Base-by-base conservation (phyloP, 345 rosid species). In the Populus simonii region DNA sequence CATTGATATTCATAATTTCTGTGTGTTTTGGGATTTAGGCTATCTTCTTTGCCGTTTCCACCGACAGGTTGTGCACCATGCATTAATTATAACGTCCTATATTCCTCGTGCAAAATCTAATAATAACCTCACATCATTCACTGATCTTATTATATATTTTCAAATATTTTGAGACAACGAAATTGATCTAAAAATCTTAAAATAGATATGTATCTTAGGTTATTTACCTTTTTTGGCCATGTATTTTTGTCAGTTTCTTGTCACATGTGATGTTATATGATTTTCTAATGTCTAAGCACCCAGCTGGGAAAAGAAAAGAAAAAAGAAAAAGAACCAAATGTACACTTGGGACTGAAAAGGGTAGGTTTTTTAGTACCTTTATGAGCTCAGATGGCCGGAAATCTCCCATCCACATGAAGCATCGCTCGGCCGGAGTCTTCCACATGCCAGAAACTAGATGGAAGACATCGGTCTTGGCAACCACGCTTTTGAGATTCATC, bases 381-480 rank as follows among this genome's bases (percentile, higher is more conserved):
- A 96, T 90, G 88, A 96, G 90, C 79, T 94, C 97, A 25, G 98
- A 96, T 15, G 99, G 99, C 11, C 97, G 95, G 76, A 91, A 96
- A 49, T 92, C 99, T 3, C 98, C 99, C 87, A 96, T 79, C 99
- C 99, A 96, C 93, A 92, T 81, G 89, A 92, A 96, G 84, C 98
- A 96, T n/a, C 99, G 88, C 74, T 96, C 99, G 6, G 97, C 97
- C 6, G 98, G 99, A 73, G 99, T 85, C 89, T 89, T 94, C 99
- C 99, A 96, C 83, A 87, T 86, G 66, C 99, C 99, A 61, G 99
- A 94, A 11, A 92, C 88, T 35, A 96, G 90, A 75, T 96, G 98
- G 77, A 96, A 96, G 39, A 94, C 97, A 78, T 96, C 99, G 16
- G 93, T 79, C 71, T 91, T 92, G 66, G 94, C 97, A 3, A 90